Percentiles rank a stretch among this genome's conserved stretches.
phyloP scores from a whole-genome alignment of 768 basidiomycete species.

The Psilocybe azurescens region DNA sequence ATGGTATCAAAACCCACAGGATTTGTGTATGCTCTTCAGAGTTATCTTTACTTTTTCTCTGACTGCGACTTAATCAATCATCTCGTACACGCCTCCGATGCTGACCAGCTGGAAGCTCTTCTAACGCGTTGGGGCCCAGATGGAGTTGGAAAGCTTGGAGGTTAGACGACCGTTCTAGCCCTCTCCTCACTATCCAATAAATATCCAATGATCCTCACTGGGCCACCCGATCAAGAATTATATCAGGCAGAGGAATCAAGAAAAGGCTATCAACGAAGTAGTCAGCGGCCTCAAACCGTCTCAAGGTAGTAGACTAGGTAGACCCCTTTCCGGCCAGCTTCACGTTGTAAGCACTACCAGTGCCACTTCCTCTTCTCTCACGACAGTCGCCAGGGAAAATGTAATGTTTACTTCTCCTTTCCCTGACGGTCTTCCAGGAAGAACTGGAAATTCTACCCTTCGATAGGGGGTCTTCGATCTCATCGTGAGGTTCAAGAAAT shows the following conservation, averaged over 20 bases:
- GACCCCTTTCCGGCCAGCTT: conserved; percentile 55
- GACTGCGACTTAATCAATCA: conserved; percentile 56
- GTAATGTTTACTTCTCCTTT: conserved; percentile 46
- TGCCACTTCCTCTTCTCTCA: conserved; percentile 73
- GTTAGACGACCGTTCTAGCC: conserved; percentile 46
- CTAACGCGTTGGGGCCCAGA: conserved; percentile 90
- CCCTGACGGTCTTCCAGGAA: conserved; percentile 58
- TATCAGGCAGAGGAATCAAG: conserved; percentile 69
- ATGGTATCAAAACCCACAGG: conserved; percentile 86
- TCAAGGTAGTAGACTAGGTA: conserved; percentile 44
- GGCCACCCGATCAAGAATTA: conserved; percentile 88
- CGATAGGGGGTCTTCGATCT: conserved; percentile 64
- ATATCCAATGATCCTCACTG: conserved; percentile 75
- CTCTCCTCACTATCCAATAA: conserved; percentile 25
- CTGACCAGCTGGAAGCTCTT: conserved; percentile 85
- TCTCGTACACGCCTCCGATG: conserved; percentile 90
- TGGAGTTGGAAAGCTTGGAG: conserved; percentile 86
- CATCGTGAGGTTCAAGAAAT: conserved; percentile 73
- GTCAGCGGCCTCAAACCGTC: conserved; percentile 72
- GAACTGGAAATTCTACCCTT: conserved; percentile 63
- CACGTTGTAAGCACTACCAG: conserved; percentile 68
- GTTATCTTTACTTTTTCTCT: conserved; percentile 28
- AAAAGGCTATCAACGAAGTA: conserved; percentile 77
- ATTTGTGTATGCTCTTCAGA: conserved; percentile 70
- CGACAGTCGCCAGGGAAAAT: conserved; percentile 79